Conservation (phyloP, 139 green algal species). For the Chlorella sp. region DNA sequence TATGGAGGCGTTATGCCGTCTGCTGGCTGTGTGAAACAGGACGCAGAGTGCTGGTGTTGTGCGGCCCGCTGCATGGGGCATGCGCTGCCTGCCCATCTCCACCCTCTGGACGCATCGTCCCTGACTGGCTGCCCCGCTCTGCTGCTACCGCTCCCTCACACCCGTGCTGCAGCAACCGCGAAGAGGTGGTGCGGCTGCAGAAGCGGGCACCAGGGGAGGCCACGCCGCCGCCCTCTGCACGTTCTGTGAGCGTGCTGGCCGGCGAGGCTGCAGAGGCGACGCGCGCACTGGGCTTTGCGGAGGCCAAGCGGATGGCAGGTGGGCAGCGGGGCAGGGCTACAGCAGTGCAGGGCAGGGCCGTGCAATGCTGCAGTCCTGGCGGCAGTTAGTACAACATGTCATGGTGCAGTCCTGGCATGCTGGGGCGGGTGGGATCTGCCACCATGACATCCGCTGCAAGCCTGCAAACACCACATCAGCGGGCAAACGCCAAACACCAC, state of each 20-base stretch:
- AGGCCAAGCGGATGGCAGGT: slow-evolving; percentile 24
- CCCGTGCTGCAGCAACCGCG: neutral
- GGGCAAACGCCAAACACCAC: too few species aligned
- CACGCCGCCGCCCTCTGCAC: neutral
- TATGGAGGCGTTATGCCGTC: too few species aligned
- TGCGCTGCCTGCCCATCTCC: neutral
- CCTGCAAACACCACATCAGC: too few species aligned
- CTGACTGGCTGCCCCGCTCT: neutral
- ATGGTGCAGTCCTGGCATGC: too few species aligned
- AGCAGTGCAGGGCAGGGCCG: too few species aligned
- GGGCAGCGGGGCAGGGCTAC: neutral
- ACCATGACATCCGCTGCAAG: too few species aligned
- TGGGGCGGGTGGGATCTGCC: too few species aligned
- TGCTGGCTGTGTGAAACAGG: too few species aligned
- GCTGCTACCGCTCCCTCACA: neutral
- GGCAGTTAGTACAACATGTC: too few species aligned
- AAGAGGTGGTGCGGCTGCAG: slow-evolving; percentile 23
- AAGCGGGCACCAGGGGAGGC: neutral
- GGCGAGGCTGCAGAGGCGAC: neutral
- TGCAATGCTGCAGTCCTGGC: neutral
- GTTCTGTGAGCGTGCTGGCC: too few species aligned
- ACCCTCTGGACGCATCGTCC: too few species aligned
- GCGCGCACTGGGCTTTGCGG: slow-evolving; percentile 18
- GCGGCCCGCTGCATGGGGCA: too few species aligned
- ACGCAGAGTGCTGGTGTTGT: neutral